Evolutionary conservation across 805 yeast genomes (phyloP).

Genomic region (Kazachstania bromeliacearum): DNA sequence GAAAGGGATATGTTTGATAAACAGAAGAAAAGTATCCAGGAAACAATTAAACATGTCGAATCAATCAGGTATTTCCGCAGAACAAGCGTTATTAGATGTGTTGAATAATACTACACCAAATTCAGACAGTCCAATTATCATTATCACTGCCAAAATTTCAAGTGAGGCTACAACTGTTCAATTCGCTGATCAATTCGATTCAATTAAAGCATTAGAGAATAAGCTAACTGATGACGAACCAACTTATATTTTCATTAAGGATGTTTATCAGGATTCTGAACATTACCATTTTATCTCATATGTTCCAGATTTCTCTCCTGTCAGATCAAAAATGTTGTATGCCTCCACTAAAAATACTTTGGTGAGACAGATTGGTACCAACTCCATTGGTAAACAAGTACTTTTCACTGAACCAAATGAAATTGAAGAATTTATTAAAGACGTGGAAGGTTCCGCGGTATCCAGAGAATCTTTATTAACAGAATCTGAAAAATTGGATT

Average conservation of each 20-base stretch:
- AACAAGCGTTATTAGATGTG: constrained; percentile 18
- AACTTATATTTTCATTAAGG: constrained; percentile 40
- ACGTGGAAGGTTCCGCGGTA: constrained; percentile 8
- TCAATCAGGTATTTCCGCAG: constrained; percentile 50
- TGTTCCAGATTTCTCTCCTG: constrained; percentile 80
- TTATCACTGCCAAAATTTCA: constrained; percentile 20
- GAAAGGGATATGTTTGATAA: background rate
- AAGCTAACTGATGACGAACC: constrained; percentile 33
- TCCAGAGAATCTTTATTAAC: constrained; percentile 13
- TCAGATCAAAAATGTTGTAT: constrained; percentile 82
- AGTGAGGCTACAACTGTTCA: constrained; percentile 17
- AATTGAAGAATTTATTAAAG: constrained; percentile 11
- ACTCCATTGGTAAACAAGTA: constrained; percentile 28
- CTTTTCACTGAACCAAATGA: constrained; percentile 30
- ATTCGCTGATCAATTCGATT: constrained; percentile 8
- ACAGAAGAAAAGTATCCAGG: background rate
- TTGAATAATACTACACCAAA: constrained; percentile 6
- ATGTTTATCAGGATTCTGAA: constrained; percentile 5
- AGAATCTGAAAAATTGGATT: constrained; percentile 20
- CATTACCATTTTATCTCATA: constrained; percentile 57
- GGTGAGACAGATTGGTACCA: constrained; percentile 61
- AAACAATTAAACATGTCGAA: constrained; percentile 51
- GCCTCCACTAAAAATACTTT: constrained; percentile 82
- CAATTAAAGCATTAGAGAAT: constrained; percentile 36
- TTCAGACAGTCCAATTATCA: constrained; percentile 5